Conservation (phyloP, 371 early-diverging fungal species). For the Mortierella sp. region DNA sequence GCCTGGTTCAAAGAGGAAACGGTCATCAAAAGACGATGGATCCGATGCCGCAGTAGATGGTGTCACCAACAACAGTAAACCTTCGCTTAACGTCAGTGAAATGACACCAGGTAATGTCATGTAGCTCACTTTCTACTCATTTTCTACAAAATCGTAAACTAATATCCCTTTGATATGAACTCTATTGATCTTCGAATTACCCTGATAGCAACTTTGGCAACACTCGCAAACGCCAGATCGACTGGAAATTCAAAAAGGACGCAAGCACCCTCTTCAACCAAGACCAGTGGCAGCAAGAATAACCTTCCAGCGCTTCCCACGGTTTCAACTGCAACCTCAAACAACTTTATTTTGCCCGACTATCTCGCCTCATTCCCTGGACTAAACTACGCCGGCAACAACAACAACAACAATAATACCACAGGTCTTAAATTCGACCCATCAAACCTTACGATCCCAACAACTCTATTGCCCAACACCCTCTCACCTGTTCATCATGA, state of each 20-base stretch:
- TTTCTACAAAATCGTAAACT: not conserved
- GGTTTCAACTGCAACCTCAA: constrained; percentile 11
- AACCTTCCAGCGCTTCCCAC: constrained; percentile 14
- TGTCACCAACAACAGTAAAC: constrained; percentile 1
- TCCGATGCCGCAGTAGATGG: not conserved
- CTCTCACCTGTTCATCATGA: constrained; percentile 40
- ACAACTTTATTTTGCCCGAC: constrained; percentile 20
- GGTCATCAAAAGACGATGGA: constrained; percentile 3
- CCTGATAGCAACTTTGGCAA: constrained; percentile 17
- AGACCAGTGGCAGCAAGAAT: not conserved
- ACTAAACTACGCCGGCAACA: constrained; percentile 12
- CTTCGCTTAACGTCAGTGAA: constrained; percentile 23
- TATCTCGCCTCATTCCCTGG: constrained; percentile 29
- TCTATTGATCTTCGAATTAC: not conserved
- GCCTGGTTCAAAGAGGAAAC: constrained; percentile 26
- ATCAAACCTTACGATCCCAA: constrained; percentile 34
- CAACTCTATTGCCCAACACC: constrained; percentile 33
- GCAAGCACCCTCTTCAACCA: constrained; percentile 9
- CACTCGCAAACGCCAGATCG: constrained; percentile 20
- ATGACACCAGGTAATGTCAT: constrained; percentile 28
- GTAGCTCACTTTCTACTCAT: not conserved
- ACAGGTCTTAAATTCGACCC: constrained; percentile 31
- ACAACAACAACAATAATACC: not conserved
- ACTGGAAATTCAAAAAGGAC: not conserved
- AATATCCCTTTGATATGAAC: not conserved